phyloP scores from a whole-genome alignment of 2,329 filamentous ascomycete species.

The Remersonia thermophila region DNA sequence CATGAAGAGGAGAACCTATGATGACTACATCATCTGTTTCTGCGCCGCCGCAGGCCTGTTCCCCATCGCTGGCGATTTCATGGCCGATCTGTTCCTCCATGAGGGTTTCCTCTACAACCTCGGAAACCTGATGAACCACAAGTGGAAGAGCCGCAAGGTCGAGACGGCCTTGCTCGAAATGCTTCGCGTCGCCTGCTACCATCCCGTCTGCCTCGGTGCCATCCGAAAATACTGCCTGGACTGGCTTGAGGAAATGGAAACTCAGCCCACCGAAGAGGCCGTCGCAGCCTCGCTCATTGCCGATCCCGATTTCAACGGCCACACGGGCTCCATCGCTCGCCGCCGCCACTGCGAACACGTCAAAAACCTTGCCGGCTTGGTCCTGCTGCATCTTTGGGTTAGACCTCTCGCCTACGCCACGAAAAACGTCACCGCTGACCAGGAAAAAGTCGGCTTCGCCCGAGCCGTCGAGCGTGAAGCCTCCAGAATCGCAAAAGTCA shows the following conservation, averaged over 20 bases:
- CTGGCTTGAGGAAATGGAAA: slow-evolving; percentile 78
- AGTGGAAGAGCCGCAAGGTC: slow-evolving; percentile 73
- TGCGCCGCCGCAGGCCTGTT: slow-evolving; percentile 85
- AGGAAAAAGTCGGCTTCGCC: too few species aligned
- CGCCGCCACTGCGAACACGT: slow-evolving; percentile 49
- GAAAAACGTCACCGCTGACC: slow-evolving; percentile 4
- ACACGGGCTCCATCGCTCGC: slow-evolving; percentile 47
- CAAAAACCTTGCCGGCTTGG: slow-evolving; percentile 57
- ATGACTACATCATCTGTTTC: slow-evolving; percentile 83
- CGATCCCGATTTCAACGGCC: slow-evolving; percentile 46
- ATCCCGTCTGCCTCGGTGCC: slow-evolving; percentile 66
- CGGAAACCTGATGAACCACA: slow-evolving; percentile 62
- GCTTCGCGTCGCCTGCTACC: slow-evolving; percentile 83
- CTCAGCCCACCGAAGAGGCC: slow-evolving; percentile 51
- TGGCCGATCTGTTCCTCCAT: slow-evolving; percentile 68
- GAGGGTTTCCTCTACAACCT: slow-evolving; percentile 76
- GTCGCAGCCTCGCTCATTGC: slow-evolving; percentile 35
- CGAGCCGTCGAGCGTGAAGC: slow-evolving; percentile 34
- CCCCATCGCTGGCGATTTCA: slow-evolving; percentile 66
- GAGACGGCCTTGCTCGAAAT: slow-evolving; percentile 80
- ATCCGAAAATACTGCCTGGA: slow-evolving; percentile 74
- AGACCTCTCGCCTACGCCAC: slow-evolving; percentile 23
- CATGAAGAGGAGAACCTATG: slow-evolving; percentile 62
- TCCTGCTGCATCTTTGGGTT: slow-evolving; percentile 65
- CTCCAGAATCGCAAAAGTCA: slow-evolving; percentile 28